phyloP scores from a whole-genome alignment of 2,329 filamentous ascomycete genomes.

The Fusarium solani-melongenae region DNA sequence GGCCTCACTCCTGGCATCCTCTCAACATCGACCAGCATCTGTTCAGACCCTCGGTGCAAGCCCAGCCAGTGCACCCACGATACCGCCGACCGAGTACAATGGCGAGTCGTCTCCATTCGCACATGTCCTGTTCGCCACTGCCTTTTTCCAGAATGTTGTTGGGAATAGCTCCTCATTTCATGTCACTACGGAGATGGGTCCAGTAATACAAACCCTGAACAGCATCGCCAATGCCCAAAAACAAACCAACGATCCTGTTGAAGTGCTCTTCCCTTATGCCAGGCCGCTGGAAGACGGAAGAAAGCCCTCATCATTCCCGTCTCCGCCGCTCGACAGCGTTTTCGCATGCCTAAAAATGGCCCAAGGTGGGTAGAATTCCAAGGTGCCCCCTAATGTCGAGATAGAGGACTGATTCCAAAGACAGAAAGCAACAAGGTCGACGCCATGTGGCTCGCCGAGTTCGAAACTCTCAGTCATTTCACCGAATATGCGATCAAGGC shows the following conservation, averaged over 20 bases:
- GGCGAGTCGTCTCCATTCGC: neutral
- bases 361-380: neutral
- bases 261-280: neutral
- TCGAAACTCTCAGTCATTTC: neutral
- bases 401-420: neutral
- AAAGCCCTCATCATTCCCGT: neutral
- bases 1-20: neutral
- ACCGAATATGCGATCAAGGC: neutral
- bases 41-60: neutral
- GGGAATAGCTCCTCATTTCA: constrained; percentile 20
- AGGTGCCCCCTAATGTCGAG: neutral
- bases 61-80: neutral
- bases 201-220: neutral
- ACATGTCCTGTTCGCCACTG: constrained; percentile 36
- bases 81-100: neutral
- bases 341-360: neutral
- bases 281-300: neutral
- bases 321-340: neutral
- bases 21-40: neutral
- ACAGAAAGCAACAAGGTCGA: neutral
- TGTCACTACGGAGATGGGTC: constrained; percentile 33
- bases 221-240: neutral
- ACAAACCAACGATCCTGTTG: neutral
- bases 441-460: neutral
- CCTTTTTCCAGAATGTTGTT: constrained; percentile 38